These are phyloP conservation scores for Trichoderma sp. DNA, from an alignment of 2,329 filamentous ascomycete genomes.

Conservation along the genomic window DNA sequence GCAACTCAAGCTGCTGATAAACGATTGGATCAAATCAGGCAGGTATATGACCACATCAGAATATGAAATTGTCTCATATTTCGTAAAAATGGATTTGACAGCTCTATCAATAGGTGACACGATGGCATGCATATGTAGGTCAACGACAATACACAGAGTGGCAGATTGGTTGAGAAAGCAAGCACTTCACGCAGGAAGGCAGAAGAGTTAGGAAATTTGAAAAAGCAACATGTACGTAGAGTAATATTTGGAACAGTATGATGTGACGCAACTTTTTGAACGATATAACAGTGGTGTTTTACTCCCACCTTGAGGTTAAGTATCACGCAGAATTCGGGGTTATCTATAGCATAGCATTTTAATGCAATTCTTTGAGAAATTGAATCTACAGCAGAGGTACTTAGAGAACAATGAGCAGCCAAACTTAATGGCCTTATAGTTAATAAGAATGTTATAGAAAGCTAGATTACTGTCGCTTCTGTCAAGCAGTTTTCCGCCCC, in stretches of 20 bases:
- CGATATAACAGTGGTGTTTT: not conserved
- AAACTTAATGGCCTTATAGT: not conserved
- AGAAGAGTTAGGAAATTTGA: not conserved
- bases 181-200: not conserved
- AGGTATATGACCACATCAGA: not conserved
- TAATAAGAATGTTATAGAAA: not conserved
- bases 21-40: not conserved
- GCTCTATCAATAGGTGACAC: not conserved
- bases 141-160: not conserved
- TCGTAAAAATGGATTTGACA: not conserved
- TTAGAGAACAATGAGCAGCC: not conserved
- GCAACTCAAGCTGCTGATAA: not conserved
- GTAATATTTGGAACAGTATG: not conserved
- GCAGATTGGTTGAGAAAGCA: not conserved
- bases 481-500: not conserved
- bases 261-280: not conserved
- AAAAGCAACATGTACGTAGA: not conserved
- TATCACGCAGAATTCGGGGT: not conserved
- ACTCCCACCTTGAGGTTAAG: too few species aligned
- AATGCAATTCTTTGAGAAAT: not conserved
- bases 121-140: not conserved
- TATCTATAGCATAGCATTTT: not conserved
- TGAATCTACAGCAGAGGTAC: not conserved
- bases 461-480: not conserved
- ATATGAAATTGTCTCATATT: too few species aligned